Percentiles rank a stretch among this genome's conserved stretches.
These are phyloP conservation scores for Metschnikowia anglica DNA, from an alignment of 805 yeast species.

Conservation along the genomic window DNA sequence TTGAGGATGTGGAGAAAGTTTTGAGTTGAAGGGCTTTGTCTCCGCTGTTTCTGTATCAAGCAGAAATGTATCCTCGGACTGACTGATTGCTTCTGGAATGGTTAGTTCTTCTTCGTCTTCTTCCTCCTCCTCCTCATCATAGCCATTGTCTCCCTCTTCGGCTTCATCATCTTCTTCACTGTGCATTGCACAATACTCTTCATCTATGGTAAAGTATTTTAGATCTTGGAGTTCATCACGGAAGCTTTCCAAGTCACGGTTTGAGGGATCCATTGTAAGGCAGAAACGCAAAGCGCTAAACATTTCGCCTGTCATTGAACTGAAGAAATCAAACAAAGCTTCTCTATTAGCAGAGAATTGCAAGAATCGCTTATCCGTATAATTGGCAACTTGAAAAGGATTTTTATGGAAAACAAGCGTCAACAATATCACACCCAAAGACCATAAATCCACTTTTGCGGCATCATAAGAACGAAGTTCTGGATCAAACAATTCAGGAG, in stretches of 20 bases:
- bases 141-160: constrained; percentile 24
- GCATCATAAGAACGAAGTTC: constrained; percentile 66
- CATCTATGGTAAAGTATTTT: constrained; percentile 78
- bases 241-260: constrained; percentile 66
- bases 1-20: not conserved
- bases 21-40: not conserved
- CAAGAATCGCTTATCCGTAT: constrained; percentile 75
- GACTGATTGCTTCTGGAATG: not conserved
- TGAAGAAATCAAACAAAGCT: constrained; percentile 86
- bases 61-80: constrained; percentile 8
- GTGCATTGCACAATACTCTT: constrained; percentile 43
- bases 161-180: constrained; percentile 52
- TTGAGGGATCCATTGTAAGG: constrained; percentile 81
- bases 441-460: constrained; percentile 84
- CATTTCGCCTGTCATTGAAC: constrained; percentile 81
- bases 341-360: constrained; percentile 88
- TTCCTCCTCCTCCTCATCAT: constrained; percentile 19
- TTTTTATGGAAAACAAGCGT: constrained; percentile 86
- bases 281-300: constrained; percentile 79
- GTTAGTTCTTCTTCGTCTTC: constrained; percentile 2
- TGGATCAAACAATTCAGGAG: constrained; percentile 81
- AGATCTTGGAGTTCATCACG: constrained; percentile 58
- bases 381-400: constrained; percentile 81
- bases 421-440: constrained; percentile 77
- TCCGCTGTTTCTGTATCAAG: constrained; percentile 3